A percentile compares a stretch with the other conserved stretches of the same genome.
These are phyloP conservation scores for Talaromyces rugulosus DNA, from an alignment of 2,329 filamentous ascomycete species.

Conservation along the genomic window DNA sequence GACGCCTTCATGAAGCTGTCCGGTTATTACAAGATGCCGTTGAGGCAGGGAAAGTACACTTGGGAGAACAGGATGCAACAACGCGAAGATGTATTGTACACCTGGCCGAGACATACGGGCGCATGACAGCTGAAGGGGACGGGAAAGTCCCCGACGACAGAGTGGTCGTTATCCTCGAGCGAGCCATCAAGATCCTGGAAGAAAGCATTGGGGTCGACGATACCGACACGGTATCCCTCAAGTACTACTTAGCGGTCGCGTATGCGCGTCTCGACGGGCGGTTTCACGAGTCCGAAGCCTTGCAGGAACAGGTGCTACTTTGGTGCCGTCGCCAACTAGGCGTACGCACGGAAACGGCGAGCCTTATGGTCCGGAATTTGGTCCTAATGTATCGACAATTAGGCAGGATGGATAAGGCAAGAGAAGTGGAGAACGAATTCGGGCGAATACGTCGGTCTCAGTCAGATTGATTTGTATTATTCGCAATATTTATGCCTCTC, in stretches of 20 bases:
- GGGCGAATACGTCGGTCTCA: slow-evolving; percentile 4
- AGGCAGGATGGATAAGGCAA: slow-evolving; percentile 13
- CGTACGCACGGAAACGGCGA: slow-evolving; percentile 6
- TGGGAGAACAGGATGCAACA: slow-evolving; percentile 12
- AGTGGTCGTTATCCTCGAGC: slow-evolving; percentile 9
- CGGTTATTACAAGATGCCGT: slow-evolving; percentile 14
- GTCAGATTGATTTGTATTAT: neutral
- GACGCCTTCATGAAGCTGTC: slow-evolving; percentile 11
- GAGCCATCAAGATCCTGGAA: slow-evolving; percentile 11
- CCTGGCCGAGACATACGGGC: slow-evolving; percentile 13
- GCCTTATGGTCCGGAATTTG: slow-evolving; percentile 13
- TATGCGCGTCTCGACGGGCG: slow-evolving; percentile 13
- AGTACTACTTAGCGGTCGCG: slow-evolving; percentile 14
- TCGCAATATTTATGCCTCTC: neutral
- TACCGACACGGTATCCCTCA: slow-evolving; percentile 13
- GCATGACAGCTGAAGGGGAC: slow-evolving; percentile 13
- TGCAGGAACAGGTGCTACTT: slow-evolving; percentile 10
- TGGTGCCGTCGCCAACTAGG: slow-evolving; percentile 13
- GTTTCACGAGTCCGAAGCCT: slow-evolving; percentile 9
- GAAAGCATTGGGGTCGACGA: slow-evolving; percentile 10
- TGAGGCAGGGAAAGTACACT: slow-evolving; percentile 13
- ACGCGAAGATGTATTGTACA: slow-evolving; percentile 14
- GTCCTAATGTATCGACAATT: slow-evolving; percentile 14
- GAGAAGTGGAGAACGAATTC: slow-evolving; percentile 13
- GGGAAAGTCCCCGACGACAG: slow-evolving; percentile 9